Evolutionary conservation across 2,329 filamentous ascomycete genomes (phyloP).

Genomic region (Acephala macrosclerotiorum): DNA sequence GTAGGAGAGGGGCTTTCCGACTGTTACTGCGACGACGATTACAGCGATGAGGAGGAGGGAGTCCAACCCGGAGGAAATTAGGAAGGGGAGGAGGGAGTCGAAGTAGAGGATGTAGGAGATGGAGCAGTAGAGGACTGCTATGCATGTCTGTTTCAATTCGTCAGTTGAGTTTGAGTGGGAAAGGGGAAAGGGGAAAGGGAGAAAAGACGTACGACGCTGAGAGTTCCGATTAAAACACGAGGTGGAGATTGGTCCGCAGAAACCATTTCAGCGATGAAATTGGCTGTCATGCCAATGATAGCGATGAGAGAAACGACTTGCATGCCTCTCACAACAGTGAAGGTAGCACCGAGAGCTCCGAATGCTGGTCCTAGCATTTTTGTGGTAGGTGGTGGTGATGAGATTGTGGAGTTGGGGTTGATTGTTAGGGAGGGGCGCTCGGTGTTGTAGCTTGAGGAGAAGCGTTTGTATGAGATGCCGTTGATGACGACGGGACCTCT

Average conservation of each 20-base stretch:
- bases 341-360: conserved; percentile 80
- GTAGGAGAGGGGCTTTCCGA: conserved; percentile 83
- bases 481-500: conserved; percentile 34
- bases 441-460: background rate
- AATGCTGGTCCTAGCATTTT: conserved; percentile 39
- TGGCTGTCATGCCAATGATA: conserved; percentile 81
- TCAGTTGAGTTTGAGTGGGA: conserved; percentile 37
- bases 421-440: background rate
- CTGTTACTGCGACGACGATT: conserved; percentile 76
- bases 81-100: conserved; percentile 77
- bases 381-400: conserved; percentile 15
- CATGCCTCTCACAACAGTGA: conserved; percentile 75
- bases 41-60: conserved; percentile 75
- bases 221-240: conserved; percentile 76
- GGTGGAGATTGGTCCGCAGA: conserved; percentile 70
- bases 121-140: conserved; percentile 79
- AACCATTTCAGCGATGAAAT: conserved; percentile 83
- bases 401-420: background rate
- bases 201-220: conserved; percentile 73
- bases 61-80: conserved; percentile 73
- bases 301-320: conserved; percentile 76
- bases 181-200: background rate
- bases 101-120: conserved; percentile 85
- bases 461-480: conserved; percentile 29
- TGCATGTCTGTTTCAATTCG: conserved; percentile 68